These are phyloP conservation scores for Ascochyta pisi DNA, from an alignment of 2,329 filamentous ascomycete species.

Conservation along the genomic window DNA sequence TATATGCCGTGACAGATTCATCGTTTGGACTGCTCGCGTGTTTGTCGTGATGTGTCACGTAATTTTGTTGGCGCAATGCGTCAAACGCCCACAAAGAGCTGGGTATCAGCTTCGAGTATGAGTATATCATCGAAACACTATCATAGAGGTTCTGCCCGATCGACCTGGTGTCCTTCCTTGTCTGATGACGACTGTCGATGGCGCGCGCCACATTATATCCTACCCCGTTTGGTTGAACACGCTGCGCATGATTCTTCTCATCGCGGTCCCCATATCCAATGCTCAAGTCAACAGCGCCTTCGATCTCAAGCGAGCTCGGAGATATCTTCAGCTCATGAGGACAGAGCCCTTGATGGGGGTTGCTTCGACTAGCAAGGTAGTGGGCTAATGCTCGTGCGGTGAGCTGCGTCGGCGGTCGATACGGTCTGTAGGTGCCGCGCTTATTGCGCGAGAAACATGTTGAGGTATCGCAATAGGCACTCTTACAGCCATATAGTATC, in stretches of 20 bases:
- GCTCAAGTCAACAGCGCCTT: slow-evolving; percentile 12
- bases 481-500: slow-evolving; percentile 80
- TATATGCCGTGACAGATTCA: slow-evolving; percentile 8
- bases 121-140: slow-evolving; percentile 44
- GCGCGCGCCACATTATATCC: slow-evolving; percentile 21
- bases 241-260: background rate
- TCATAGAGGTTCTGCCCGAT: slow-evolving; percentile 66
- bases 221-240: background rate
- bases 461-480: slow-evolving; percentile 70
- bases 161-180: slow-evolving; percentile 64
- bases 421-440: slow-evolving; percentile 70
- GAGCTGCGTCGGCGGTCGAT: slow-evolving; percentile 79
- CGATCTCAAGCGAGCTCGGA: slow-evolving; percentile 36
- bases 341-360: slow-evolving; percentile 75
- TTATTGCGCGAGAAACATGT: slow-evolving; percentile 83
- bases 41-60: background rate
- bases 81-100: slow-evolving; percentile 32
- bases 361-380: slow-evolving; percentile 79
- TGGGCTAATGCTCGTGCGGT: slow-evolving; percentile 83
- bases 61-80: slow-evolving; percentile 22
- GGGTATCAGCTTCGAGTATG: slow-evolving; percentile 43
- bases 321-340: slow-evolving; percentile 52
- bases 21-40: slow-evolving; percentile 18
- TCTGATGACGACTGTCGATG: slow-evolving; percentile 35
- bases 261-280: background rate